Evolutionary conservation across 2,329 filamentous ascomycete species (phyloP), one percentile per base, ranked within the genome.

Genomic region (Aspergillus tubingensis): DNA sequence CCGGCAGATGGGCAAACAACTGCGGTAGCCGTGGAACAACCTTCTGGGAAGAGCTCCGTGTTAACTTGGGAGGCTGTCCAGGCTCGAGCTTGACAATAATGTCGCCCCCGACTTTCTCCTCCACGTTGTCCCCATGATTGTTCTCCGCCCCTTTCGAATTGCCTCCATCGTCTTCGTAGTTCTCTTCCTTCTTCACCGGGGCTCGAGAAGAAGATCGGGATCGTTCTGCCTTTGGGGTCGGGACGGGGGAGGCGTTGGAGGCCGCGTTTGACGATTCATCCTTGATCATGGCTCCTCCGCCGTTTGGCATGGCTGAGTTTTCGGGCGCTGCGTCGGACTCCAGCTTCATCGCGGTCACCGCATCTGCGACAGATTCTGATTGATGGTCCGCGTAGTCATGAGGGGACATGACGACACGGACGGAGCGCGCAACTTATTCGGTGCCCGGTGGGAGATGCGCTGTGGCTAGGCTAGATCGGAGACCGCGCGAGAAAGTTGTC

Each of bases 31-130:
- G 85, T 63, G 83, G 78, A 60, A 85, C 77, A 53, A 87, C 76
- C 75, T 91, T 96, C 67, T 91, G 87, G 19, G 90, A 89, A 39
- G 86, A 80, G 72, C 90, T 91, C 69, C 92, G 89, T 66, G 88
- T 84, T 60, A 90, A 80, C 77, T 91, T 95, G 49, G 89, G 85
- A 43, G 86, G 84, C 70, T 90, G 86, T 21, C 85, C 85, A 25
- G 85, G 83, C 75, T 88, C 86, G 71, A 85, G 78, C 73, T 87
- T 88, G 69, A 89, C 74, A 54, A 81, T 83, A 59, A 89, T 85
- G 62, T 86, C 85, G 65, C 84, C 86, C 60, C 83, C 83, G 54
- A 88, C 76, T 43, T 80, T 80, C 67, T 86, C 83, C 70, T 86
- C 82, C 36, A 61, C 57, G 25, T 54, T 59, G 50, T 50, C 57